These are phyloP conservation scores for Cystoisospora suis DNA, from an alignment of 169 alveolate genomes.

Conservation along the genomic window DNA sequence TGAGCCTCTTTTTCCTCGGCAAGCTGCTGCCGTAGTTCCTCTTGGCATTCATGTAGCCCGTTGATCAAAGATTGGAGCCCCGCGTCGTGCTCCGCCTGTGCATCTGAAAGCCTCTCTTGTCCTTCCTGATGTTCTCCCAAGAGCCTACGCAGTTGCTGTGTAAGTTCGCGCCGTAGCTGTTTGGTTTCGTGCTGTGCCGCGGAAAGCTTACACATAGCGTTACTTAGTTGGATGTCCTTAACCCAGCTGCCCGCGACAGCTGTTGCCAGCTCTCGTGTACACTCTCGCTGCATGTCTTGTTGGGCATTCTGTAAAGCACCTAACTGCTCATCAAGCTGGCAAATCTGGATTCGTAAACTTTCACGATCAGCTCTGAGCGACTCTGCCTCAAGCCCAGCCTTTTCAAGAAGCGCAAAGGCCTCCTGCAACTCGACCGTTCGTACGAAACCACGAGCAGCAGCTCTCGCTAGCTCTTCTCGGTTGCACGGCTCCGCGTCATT, in stretches of 20 bases:
- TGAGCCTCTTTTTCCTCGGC: not conserved
- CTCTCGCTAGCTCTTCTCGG: not conserved
- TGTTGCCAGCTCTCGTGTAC: not conserved
- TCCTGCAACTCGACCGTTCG: not conserved
- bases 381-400: not conserved
- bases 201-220: too few species aligned
- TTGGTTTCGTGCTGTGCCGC: too few species aligned
- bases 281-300: not conserved
- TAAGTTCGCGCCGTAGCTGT: too few species aligned
- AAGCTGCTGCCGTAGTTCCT: not conserved
- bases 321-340: not conserved
- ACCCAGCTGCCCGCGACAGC: not conserved
- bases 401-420: not conserved
- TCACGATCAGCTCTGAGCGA: too few species aligned
- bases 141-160: too few species aligned
- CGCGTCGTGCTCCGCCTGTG: slow-evolving; percentile 11
- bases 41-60: not conserved
- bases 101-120: too few species aligned
- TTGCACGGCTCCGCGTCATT: not conserved
- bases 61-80: not conserved
- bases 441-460: not conserved
- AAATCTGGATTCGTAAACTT: too few species aligned
- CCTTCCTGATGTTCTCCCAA: too few species aligned
- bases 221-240: too few species aligned
- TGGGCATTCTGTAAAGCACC: not conserved